Base-by-base conservation (phyloP, 805 yeast species). In the Ogataea wickerhamii region DNA sequence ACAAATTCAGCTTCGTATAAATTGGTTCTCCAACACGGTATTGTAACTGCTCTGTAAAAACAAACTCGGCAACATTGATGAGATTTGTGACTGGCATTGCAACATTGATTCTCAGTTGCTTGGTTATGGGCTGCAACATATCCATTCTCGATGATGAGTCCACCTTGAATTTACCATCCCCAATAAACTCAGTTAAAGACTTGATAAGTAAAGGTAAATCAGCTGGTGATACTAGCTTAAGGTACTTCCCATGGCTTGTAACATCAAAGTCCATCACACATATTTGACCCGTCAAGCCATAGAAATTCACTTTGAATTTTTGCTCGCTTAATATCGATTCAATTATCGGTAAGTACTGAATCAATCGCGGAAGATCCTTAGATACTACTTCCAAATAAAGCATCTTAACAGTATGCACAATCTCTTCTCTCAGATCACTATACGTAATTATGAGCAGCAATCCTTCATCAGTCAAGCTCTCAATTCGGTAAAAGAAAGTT, bases 11-110 rank as follows among this genome's bases (percentile, higher is more conserved):
- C 6, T 47, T 53, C 2, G 71, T 67, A 0, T 55, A 43, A n/a
- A 86, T 73, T 1, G 83, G 78, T 34, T 76, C 79, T 2, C 93
- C 93, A 1, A 84, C 78, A 7, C 71, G 55, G 44, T 70, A 77
- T 34, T 72, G 77, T 7, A 63, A 45, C 22, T 64, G 60, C 28
- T 59, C 56, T 4, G 62, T 62, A 43, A 63, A 71, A 1, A 59
- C 44, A 41, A 69, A 67, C 39, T 76, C 78, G 6, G 79, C 72
- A 6, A 73, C 68, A 48, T 82, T 88, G 16, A 84, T 68, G 14
- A 76, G 68, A 44, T 78, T 74, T 6, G 79, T 70, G 3, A 66
- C 58, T 0, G 93, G 91, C 16, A 82, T 64, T 0, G 81, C 72
- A 5, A 84, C 91, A 3, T 71, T 65, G 34, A 85, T 78, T 21